Evolutionary conservation across 1,139 yeast genomes (phyloP), one percentile per base, ranked within the genome.

Genomic region (Diutina catenulata): DNA sequence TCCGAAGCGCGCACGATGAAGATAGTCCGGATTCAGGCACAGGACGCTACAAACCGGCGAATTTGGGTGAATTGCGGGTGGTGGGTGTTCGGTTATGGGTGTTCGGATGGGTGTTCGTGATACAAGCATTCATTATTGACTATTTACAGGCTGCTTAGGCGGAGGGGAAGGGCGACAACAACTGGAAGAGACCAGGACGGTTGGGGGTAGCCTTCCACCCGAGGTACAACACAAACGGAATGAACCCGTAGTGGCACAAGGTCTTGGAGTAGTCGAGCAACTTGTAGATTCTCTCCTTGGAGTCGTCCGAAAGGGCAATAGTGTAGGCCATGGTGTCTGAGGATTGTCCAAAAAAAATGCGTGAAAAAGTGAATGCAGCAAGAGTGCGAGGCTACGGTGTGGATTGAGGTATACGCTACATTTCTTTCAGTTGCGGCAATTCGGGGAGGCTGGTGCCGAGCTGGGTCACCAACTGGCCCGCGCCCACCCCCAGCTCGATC

Each of bases 191-290:
- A 47, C 79, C 77, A 47, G 97, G 97, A 62, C 80, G 83, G 60
- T 80, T 82, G 42, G 86, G 71, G 45, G 93, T 76, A 49, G 83
- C 77, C 44, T 83, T 68, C 95, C 95, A 88, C 33, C 95, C 97
- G 54, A 91, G 68, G 68, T 91, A 91, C 53, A 91, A 69, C 47
- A 91, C 80, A 55, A 91, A 82, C 43, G 98, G 98, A 51, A 91
- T 80, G 83, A 94, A 91, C 33, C 97, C 96, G 61, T 87, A 91
- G 64, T 91, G 97, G 43, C 91, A 83, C 53, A 83, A 72, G 41
- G 84, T 81, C 60, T 86, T 83, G 47, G 95, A 80, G 51, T 86
- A 70, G 51, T 83, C 94, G 51, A 87, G 66, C 47, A 87, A 65
- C 60, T 80, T 84, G 59, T 79, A 62, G 59, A 91, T 74, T 64